These are phyloP conservation scores for Silene latifolia DNA, from an alignment of 148 eudicot genomes.

Conservation along the genomic window DNA sequence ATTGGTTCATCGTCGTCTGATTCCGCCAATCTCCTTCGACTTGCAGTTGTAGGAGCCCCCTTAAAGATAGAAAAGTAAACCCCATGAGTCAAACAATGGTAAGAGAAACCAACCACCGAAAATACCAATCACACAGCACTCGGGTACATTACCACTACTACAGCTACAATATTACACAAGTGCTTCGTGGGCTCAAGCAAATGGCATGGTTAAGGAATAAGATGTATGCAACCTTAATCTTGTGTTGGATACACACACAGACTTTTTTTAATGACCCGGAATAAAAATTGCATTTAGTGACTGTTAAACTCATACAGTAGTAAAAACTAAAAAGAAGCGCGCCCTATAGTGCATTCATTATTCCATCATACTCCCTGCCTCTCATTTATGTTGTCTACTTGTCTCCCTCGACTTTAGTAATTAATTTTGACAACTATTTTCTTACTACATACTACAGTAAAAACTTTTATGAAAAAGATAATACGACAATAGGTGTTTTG, in stretches of 20 bases:
- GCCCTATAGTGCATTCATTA: background rate
- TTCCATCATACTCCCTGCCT: background rate
- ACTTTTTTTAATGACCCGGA: background rate
- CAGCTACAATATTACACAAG: too few species aligned
- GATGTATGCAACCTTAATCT: background rate
- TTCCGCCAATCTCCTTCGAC: constrained; percentile 72
- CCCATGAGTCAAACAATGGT: background rate
- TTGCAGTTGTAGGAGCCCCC: constrained; percentile 54
- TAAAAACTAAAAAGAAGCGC: background rate
- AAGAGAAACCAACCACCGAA: too few species aligned
- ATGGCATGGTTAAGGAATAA: too few species aligned
- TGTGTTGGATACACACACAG: background rate
- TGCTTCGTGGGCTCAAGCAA: too few species aligned
- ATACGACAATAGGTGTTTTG: background rate
- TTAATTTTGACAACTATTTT: background rate
- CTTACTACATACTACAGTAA: background rate
- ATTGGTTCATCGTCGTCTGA: constrained; percentile 83
- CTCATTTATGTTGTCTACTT: background rate
- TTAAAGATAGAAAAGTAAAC: constrained; percentile 10
- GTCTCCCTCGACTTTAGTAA: background rate
- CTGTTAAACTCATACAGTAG: background rate
- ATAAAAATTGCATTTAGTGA: background rate
- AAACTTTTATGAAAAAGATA: too few species aligned
- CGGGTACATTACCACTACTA: too few species aligned
- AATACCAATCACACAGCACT: background rate